phyloP scores from a whole-genome alignment of 768 basidiomycete genomes.

The Lentinula boryana region DNA sequence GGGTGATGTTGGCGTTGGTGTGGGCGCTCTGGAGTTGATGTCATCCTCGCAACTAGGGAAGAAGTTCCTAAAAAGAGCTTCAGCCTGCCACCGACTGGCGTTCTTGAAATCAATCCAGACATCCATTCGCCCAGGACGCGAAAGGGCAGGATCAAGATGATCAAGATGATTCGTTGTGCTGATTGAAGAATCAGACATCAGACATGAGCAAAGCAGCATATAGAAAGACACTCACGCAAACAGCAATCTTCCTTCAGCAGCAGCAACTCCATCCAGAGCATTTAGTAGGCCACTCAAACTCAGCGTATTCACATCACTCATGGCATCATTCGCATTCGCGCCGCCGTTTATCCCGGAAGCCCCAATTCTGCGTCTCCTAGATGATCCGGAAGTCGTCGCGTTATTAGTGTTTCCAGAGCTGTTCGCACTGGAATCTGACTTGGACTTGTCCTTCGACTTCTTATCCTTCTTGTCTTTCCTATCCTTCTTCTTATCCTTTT shows the following conservation, averaged over 20 bases:
- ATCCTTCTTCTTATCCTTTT: constrained; percentile 39
- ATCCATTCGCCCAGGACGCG: constrained; percentile 90
- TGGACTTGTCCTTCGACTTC: constrained; percentile 17
- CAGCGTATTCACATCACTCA: constrained; percentile 77
- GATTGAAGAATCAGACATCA: neutral
- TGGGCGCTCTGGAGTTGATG: neutral
- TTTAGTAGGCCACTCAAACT: constrained; percentile 79
- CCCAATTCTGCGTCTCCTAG: constrained; percentile 19
- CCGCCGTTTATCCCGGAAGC: constrained; percentile 29
- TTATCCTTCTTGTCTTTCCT: constrained; percentile 27
- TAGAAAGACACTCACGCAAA: constrained; percentile 66
- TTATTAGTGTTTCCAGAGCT: neutral
- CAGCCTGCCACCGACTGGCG: constrained; percentile 79
- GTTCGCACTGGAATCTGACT: neutral
- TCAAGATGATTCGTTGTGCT: constrained; percentile 30
- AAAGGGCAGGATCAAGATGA: constrained; percentile 82
- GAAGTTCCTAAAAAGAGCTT: constrained; percentile 84
- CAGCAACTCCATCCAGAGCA: constrained; percentile 81
- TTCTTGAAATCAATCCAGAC: constrained; percentile 91
- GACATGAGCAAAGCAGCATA: neutral
- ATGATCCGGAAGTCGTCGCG: constrained; percentile 3
- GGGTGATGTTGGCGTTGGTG: neutral
- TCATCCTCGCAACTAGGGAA: constrained; percentile 68
- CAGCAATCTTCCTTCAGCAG: constrained; percentile 80
- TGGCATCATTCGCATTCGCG: constrained; percentile 44